Evolutionary conservation across 2,329 filamentous ascomycete species (phyloP).

Genomic region (Alternaria rosae): DNA sequence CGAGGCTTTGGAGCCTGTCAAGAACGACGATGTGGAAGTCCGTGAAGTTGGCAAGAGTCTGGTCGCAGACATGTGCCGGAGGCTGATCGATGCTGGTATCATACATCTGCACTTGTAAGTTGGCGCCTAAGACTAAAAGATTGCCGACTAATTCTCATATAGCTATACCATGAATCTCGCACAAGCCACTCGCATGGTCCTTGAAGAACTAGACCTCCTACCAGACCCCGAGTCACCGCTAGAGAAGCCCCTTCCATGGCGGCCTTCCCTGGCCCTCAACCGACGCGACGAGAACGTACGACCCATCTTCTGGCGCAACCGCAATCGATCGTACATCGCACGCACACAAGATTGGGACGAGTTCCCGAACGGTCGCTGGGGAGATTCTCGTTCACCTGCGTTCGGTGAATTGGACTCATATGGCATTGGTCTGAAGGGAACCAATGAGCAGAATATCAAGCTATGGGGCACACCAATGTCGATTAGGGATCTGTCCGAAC

Average conservation of each 20-base stretch:
- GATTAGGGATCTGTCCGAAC: constrained; percentile 78
- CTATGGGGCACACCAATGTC: constrained; percentile 88
- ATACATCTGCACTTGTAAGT: constrained; percentile 84
- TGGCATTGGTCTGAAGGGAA: constrained; percentile 90
- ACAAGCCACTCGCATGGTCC: constrained; percentile 89
- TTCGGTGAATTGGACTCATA: constrained; percentile 96
- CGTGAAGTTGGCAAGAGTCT: constrained; percentile 87
- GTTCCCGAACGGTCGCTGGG: constrained; percentile 98
- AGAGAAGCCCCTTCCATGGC: constrained; percentile 93
- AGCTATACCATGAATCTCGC: constrained; percentile 98
- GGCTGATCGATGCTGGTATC: constrained; percentile 82
- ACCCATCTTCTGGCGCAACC: constrained; percentile 98
- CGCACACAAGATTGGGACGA: constrained; percentile 99
- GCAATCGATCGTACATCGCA: constrained; percentile 92
- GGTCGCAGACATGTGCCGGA: constrained; percentile 88
- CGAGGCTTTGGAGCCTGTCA: constrained; percentile 84
- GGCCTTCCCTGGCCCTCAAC: constrained; percentile 88
- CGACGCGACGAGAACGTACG: constrained; percentile 93
- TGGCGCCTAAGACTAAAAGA: background rate
- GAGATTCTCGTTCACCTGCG: constrained; percentile 92
- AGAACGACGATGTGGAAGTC: constrained; percentile 94
- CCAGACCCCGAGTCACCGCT: constrained; percentile 79
- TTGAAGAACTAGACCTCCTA: constrained; percentile 85
- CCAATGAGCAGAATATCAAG: constrained; percentile 94
- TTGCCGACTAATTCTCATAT: constrained; percentile 11